These are phyloP conservation scores for Pseudogymnoascus sp. DNA, from an alignment of 2,329 filamentous ascomycete genomes.

Conservation along the genomic window DNA sequence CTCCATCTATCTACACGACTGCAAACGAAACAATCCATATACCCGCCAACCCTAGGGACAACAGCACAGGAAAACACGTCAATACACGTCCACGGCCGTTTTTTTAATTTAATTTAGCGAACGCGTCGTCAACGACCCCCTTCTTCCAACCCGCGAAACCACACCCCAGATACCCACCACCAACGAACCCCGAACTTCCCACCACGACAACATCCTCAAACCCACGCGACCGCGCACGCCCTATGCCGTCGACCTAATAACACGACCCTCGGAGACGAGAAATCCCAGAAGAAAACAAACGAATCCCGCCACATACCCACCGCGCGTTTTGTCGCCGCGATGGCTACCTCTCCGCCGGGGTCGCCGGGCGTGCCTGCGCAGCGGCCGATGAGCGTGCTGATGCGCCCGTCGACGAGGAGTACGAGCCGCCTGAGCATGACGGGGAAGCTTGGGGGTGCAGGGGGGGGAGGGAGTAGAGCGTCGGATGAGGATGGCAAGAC, in stretches of 20 bases:
- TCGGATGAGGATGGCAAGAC: constrained; percentile 88
- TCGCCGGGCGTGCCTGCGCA: constrained; percentile 51
- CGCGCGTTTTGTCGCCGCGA: constrained; percentile 26
- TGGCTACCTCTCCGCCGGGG: constrained; percentile 62
- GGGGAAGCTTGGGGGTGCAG: constrained; percentile 44
- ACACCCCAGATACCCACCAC: neutral
- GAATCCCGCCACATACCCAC: constrained; percentile 17
- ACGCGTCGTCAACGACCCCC: neutral
- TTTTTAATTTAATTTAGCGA: neutral
- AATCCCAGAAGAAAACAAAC: constrained; percentile 11
- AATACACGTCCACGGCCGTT: neutral
- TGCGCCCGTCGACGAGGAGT: constrained; percentile 63
- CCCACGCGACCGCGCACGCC: neutral
- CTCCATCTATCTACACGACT: neutral
- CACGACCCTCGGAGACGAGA: neutral
- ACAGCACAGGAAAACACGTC: neutral
- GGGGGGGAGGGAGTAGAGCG: constrained; percentile 65
- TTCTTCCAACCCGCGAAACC: neutral
- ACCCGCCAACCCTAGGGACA: neutral
- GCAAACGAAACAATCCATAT: neutral
- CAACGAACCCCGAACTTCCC: neutral
- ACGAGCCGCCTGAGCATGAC: constrained; percentile 79
- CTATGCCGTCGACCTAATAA: neutral
- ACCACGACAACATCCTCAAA: neutral
- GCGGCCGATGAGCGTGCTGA: constrained; percentile 73